These are phyloP conservation scores for Suillus hirtellus DNA, from an alignment of 768 basidiomycete species.

Conservation along the genomic window DNA sequence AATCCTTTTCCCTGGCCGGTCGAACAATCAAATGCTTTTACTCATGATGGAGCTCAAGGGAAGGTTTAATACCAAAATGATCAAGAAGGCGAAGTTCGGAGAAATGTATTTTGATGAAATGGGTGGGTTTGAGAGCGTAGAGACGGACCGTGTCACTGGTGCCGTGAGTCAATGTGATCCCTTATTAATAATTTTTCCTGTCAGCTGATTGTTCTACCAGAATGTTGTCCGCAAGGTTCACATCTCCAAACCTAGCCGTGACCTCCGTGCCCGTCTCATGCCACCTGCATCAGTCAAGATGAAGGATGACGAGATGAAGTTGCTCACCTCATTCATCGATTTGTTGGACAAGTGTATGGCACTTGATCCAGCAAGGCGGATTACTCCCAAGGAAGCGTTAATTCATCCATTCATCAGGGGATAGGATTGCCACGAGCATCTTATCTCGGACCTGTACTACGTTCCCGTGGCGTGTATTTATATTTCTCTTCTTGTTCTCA, in stretches of 20 bases:
- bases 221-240: slow-evolving; percentile 80
- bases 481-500: slow-evolving; percentile 17
- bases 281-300: slow-evolving; percentile 75
- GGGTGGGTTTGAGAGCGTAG: slow-evolving; percentile 81
- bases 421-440: slow-evolving; percentile 24
- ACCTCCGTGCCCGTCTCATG: slow-evolving; percentile 80
- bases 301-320: slow-evolving; percentile 86
- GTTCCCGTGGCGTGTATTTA: slow-evolving; percentile 28
- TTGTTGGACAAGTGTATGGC: slow-evolving; percentile 87
- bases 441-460: slow-evolving; percentile 8
- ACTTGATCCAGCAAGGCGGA: slow-evolving; percentile 82
- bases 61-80: slow-evolving; percentile 88
- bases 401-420: slow-evolving; percentile 83
- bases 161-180: slow-evolving; percentile 53
- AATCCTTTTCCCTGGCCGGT: slow-evolving; percentile 94
- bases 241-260: slow-evolving; percentile 78
- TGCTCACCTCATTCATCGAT: slow-evolving; percentile 81
- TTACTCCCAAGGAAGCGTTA: slow-evolving; percentile 89
- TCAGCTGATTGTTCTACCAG: slow-evolving; percentile 43
- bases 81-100: slow-evolving; percentile 93
- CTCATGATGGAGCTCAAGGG: slow-evolving; percentile 99
- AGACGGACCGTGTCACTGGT: slow-evolving; percentile 82
- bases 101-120: slow-evolving; percentile 93
- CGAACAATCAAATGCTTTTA: slow-evolving; percentile 97
- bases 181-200: slow-evolving; percentile 9